Evolutionary conservation across 192 early-diverging fungal genomes (phyloP).

Genomic region (Diversispora epigaea): DNA sequence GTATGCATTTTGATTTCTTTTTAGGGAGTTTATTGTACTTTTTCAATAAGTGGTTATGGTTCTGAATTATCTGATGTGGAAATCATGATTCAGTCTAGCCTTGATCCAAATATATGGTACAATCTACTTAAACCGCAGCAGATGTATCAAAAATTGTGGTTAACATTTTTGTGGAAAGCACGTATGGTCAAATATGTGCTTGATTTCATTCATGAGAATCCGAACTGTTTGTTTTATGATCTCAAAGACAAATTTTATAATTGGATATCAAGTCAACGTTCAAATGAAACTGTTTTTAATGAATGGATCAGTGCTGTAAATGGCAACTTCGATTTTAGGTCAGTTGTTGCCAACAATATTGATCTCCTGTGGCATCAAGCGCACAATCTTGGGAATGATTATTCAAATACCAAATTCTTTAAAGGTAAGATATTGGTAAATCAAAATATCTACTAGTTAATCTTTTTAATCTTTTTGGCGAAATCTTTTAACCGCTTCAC

Average conservation of each 20-base stretch:
- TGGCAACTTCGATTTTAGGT: constrained; percentile 1
- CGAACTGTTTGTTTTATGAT: not conserved
- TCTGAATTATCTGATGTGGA: not conserved
- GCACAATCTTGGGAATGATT: constrained; percentile 8
- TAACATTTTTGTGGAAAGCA: not conserved
- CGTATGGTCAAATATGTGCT: not conserved
- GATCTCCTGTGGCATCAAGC: constrained; percentile 19
- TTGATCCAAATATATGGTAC: not conserved
- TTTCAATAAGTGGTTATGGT: not conserved
- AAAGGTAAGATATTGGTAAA: constrained; percentile 4
- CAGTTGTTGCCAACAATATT: constrained; percentile 5
- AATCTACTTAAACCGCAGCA: not conserved
- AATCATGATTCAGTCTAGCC: not conserved
- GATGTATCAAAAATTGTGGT: not conserved
- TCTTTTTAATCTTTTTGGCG: too few species aligned
- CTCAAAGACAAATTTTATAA: not conserved
- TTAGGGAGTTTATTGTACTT: not conserved
- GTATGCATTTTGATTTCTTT: not conserved
- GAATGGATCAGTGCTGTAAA: constrained; percentile 16
- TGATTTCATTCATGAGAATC: not conserved
- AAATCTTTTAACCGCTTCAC: not conserved
- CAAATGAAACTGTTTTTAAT: not conserved
- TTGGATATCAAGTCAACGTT: not conserved
- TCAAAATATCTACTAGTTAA: too few species aligned
- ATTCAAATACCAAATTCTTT: not conserved